Percentiles rank a stretch among this genome's conserved stretches.
These are phyloP conservation scores for Geotrichum cucujoidarum DNA, from an alignment of 1,139 yeast genomes.

Conservation along the genomic window DNA sequence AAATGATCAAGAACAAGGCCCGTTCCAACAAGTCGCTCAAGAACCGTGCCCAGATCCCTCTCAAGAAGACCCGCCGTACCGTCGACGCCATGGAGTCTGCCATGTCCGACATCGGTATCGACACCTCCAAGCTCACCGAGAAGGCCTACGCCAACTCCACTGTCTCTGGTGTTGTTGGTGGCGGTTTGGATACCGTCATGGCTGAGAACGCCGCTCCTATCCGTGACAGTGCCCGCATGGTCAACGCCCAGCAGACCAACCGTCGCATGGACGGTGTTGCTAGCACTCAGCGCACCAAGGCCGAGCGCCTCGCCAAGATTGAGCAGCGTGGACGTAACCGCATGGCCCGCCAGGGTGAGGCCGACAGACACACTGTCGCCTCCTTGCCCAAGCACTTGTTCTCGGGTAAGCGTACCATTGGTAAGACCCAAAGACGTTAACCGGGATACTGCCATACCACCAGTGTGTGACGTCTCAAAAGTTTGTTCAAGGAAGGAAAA, in stretches of 20 bases:
- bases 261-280: constrained; percentile 82
- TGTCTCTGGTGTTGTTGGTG: constrained; percentile 39
- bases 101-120: constrained; percentile 86
- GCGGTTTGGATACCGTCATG: constrained; percentile 74
- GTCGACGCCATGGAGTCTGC: constrained; percentile 79
- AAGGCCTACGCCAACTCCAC: constrained; percentile 39
- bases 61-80: constrained; percentile 77
- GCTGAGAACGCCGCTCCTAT: constrained; percentile 39
- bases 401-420: constrained; percentile 94
- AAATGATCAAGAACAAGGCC: constrained; percentile 84
- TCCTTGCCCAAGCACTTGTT: constrained; percentile 89
- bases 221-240: constrained; percentile 37
- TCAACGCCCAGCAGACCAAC: constrained; percentile 61
- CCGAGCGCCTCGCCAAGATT: constrained; percentile 80
- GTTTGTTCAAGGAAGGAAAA: no score
- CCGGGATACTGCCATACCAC: not conserved
- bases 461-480: not conserved
- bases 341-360: constrained; percentile 90
- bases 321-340: constrained; percentile 94
- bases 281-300: constrained; percentile 75
- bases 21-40: constrained; percentile 82
- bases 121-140: constrained; percentile 53
- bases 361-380: constrained; percentile 85
- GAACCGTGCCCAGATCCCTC: constrained; percentile 88
- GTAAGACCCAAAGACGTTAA: constrained; percentile 62